These are phyloP conservation scores for Pseudocercospora crystallina DNA, from an alignment of 2,329 filamentous ascomycete species.

Conservation along the genomic window DNA sequence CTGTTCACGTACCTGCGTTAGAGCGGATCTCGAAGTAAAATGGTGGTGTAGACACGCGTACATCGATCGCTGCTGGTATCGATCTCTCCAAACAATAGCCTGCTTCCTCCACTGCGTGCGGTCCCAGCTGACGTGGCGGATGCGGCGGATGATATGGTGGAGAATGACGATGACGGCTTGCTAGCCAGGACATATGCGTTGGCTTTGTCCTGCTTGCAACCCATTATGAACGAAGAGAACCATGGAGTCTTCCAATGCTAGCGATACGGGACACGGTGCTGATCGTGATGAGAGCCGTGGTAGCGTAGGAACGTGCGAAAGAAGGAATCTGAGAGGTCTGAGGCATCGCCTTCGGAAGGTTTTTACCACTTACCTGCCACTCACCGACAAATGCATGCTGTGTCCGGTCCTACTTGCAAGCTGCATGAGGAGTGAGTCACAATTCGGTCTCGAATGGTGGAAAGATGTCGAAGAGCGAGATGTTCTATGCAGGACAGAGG, in stretches of 20 bases:
- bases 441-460: conserved; percentile 18
- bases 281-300: conserved; percentile 18
- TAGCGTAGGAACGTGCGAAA: conserved; percentile 17
- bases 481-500: conserved; percentile 18
- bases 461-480: conserved; percentile 18
- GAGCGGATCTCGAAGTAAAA: conserved; percentile 9
- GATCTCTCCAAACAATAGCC: conserved; percentile 51
- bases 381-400: conserved; percentile 19
- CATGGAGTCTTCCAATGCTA: conserved; percentile 22
- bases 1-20: conserved; percentile 33
- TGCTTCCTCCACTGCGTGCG: conserved; percentile 38
- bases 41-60: conserved; percentile 24
- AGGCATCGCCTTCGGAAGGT: conserved; percentile 22
- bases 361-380: conserved; percentile 19
- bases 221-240: conserved; percentile 24
- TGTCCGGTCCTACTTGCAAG: conserved; percentile 15
- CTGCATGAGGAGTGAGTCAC: conserved; percentile 33
- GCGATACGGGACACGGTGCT: conserved; percentile 15
- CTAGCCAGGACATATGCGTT: conserved; percentile 29
- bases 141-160: conserved; percentile 32
- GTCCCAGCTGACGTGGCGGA: conserved; percentile 37
- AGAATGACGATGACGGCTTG: conserved; percentile 36
- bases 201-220: conserved; percentile 29
- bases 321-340: conserved; percentile 12
- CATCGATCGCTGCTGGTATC: conserved; percentile 43